A percentile compares a stretch with the other conserved stretches of the same genome.
Evolutionary conservation across 306 rosid species (phyloP).

Genomic region (Citrullus mucosospermus): DNA sequence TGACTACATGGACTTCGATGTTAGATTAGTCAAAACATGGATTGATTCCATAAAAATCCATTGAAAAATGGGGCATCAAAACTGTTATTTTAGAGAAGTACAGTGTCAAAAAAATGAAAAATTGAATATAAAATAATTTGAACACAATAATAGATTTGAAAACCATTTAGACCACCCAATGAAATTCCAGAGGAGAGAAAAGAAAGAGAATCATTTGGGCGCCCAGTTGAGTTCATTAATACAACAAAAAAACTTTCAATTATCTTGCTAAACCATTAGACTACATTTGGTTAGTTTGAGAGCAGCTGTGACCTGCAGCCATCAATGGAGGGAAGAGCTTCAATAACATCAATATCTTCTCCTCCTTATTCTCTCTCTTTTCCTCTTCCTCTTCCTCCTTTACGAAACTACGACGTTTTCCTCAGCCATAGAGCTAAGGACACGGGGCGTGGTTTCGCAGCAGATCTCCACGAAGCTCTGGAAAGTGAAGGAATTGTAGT

Average conservation of each 20-base stretch:
- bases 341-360: neutral
- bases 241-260: neutral
- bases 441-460: constrained; percentile 20
- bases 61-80: too few species aligned
- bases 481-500: constrained; percentile 18
- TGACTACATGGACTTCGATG: too few species aligned
- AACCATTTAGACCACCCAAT: too few species aligned
- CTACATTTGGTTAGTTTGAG: neutral
- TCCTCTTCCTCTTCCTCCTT: constrained; percentile 3
- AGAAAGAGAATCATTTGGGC: too few species aligned
- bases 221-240: too few species aligned
- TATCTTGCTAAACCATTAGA: neutral
- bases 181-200: too few species aligned
- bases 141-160: too few species aligned
- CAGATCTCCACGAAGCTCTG: constrained; percentile 23
- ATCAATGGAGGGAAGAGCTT: neutral
- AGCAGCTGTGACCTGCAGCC: neutral
- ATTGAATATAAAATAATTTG: too few species aligned
- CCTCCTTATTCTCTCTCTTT: neutral
- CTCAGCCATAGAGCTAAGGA: constrained; percentile 29
- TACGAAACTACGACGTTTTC: neutral
- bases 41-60: too few species aligned
- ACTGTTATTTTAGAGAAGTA: too few species aligned
- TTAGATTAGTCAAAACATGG: too few species aligned
- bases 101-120: too few species aligned